Evolutionary conservation across 192 early-diverging fungal species (phyloP).

Genomic region (Cladochytrium replicatum): DNA sequence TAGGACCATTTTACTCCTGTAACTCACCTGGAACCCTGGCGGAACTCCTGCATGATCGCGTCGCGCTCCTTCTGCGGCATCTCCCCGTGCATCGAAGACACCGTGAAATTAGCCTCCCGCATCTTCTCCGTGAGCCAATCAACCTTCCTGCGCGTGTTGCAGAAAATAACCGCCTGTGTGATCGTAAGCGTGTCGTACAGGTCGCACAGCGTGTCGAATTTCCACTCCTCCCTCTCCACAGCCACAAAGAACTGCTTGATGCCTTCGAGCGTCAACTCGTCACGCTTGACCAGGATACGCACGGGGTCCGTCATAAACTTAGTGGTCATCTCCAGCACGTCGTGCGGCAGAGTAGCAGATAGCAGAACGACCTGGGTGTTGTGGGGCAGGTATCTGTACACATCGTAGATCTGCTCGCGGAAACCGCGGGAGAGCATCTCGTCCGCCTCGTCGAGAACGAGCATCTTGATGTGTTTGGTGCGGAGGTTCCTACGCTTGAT

Average conservation of each 20-base stretch:
- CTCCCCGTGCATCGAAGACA: slow-evolving; percentile 98
- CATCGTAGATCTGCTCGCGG: slow-evolving; percentile 90
- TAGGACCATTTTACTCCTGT: not conserved
- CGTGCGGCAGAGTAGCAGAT: slow-evolving; percentile 87
- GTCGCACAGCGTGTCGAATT: slow-evolving; percentile 95
- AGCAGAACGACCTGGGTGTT: slow-evolving; percentile 87
- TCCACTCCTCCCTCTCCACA: slow-evolving; percentile 97
- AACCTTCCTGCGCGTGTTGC: slow-evolving; percentile 92
- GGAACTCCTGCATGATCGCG: slow-evolving; percentile 94
- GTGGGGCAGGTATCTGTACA: slow-evolving; percentile 86
- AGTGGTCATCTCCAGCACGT: slow-evolving; percentile 91
- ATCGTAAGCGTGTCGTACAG: slow-evolving; percentile 94
- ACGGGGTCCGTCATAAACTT: slow-evolving; percentile 98
- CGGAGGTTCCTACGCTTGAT: slow-evolving; percentile 76
- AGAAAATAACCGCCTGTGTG: slow-evolving; percentile 97
- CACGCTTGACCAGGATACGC: slow-evolving; percentile 94
- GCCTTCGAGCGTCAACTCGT: slow-evolving; percentile 95
- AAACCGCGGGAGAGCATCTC: slow-evolving; percentile 90
- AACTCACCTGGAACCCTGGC: slow-evolving; percentile 71
- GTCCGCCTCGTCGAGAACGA: slow-evolving; percentile 97
- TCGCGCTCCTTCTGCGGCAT: slow-evolving; percentile 98
- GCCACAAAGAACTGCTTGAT: slow-evolving; percentile 99
- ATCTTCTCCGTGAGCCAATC: slow-evolving; percentile 97
- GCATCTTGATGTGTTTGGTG: slow-evolving; percentile 82
- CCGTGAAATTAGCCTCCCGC: slow-evolving; percentile 94